Conservation (phyloP, 139 green algal genomes). For the Chlorella sp. region DNA sequence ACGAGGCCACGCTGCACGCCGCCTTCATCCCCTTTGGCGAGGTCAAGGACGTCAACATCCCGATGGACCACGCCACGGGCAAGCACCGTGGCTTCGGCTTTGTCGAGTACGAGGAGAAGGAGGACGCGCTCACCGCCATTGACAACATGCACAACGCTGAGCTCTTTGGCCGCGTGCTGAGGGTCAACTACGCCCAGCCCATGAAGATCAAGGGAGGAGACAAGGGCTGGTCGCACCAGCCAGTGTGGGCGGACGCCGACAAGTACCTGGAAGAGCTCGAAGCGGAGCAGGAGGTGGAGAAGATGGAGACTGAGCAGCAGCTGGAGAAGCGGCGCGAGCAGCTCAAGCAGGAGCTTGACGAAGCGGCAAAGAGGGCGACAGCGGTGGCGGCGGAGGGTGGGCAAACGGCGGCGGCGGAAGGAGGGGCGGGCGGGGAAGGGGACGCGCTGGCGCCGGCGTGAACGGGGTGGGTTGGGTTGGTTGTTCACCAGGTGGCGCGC, state of each 20-base stretch:
- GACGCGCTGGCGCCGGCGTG: too few species aligned
- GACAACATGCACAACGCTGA: constrained; percentile 98
- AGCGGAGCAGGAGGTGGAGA: constrained; percentile 51
- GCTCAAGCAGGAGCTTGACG: constrained; percentile 13
- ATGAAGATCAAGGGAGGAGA: constrained; percentile 84
- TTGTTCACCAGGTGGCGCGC: too few species aligned
- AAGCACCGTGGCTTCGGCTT: constrained; percentile 87
- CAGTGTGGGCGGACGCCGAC: constrained; percentile 53
- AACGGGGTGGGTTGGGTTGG: too few species aligned
- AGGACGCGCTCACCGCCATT: constrained; percentile 86
- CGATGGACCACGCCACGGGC: constrained; percentile 80
- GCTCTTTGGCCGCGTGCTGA: constrained; percentile 54
- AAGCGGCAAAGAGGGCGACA: neutral
- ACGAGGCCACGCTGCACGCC: constrained; percentile 79
- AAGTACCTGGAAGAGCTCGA: constrained; percentile 51
- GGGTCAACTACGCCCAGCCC: constrained; percentile 78
- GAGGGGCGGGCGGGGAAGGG: too few species aligned
- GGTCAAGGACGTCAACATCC: constrained; percentile 93
- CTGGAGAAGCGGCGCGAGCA: constrained; percentile 40
- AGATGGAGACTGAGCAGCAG: constrained; percentile 46
- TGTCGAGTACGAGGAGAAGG: constrained; percentile 84
- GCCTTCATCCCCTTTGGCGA: constrained; percentile 97
- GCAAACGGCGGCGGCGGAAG: neutral
- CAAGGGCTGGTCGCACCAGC: constrained; percentile 40
- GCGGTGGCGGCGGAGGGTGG: neutral